Evolutionary conservation across 495 filamentous ascomycete species (phyloP), one percentile per base, ranked within the genome.

Genomic region (Tuber calosporum): DNA sequence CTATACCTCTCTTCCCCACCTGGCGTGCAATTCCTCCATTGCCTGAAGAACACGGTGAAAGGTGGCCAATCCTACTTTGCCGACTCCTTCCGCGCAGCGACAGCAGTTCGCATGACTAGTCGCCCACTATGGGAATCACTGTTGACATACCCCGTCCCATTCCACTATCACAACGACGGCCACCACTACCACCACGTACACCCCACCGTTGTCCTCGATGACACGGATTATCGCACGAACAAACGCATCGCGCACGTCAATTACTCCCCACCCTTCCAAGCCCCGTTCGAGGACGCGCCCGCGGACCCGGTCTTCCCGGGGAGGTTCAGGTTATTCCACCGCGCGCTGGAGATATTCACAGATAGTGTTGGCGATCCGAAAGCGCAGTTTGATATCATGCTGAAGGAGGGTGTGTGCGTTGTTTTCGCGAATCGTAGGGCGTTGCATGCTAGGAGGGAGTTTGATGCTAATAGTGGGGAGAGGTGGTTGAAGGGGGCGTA

Each of bases 401-500:
- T 98, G 74, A 81, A 89, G 62, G 89, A 90, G 11, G 94, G 94
- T 11, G 88, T 94, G 73, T 94, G 91, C 76, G 92, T 91, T 39
- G 87, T 98, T 22, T 97, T 98, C 82, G 88, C 93, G 77, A 98
- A 98, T 80, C 82, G 88, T 36, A 86, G 93, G 11, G 84, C 94
- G 6, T 80, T 94, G 45, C 94, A 98, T 84, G 94, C 91, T 0
- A 85, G 94, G 37, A 84, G 84, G 13, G 85, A 87, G 53, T 98
- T 97, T 83, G 86, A 91, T 75, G 83, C 87, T 11, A 58, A 72
- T 1, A 85, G 86, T 1, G 89, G 89, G 7, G 86, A 88, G 69
- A 84, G 93, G 68, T 96, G 92, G 92, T 82, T 97, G 34, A 93
- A 91, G 80, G 94, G 94, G 4, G 85, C 92, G 0, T 97, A 97